Base-by-base conservation (phyloP, 169 alveolate genomes). In the Neospora caninum region DNA sequence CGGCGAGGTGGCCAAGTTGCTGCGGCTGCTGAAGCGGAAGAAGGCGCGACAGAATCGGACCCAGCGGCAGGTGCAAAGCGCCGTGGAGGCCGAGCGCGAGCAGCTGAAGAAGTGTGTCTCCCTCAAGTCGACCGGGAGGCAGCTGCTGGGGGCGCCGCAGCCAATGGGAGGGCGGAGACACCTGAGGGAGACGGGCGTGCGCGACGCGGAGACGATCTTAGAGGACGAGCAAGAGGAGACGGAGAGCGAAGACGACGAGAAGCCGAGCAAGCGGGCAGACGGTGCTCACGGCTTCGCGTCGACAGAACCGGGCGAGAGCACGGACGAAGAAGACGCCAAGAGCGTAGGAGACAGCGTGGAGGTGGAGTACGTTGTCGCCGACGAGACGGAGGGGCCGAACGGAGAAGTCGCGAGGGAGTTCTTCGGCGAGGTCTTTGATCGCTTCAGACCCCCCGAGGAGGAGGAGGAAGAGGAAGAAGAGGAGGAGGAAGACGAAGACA, bases 401-500 rank as follows among this genome's bases (percentile, higher is more conserved):
- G 91, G 39, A n/a, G 88, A 42, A 0, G 67, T 42, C 43, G 93
- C 93, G 43, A 53, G 38, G 58, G 49, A 89, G 86, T 78, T 64
- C n/a, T 88, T 89, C 86, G 29, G 34, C n/a, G 86, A 89, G 34
- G 88, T 89, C 67, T 89, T 89, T 29, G 86, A 89, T 20, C 31
- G 38, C 9, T 84, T 84, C 78, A 43, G 34, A 31, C 38, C 49
- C 34, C 49, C 31, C 0, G 91, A 84, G 43, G 67, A 42, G 10
- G 92, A 83, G 34, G 93, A 93, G n/a, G 95, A 93, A 34, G 95
- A 88, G 27, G 91, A 93, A 42, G 93, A 88, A 80, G 93, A 93
- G 69, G 93, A 41, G n/a, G 70, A 45, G 10, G 87, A 73, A n/a
- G 78, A 73, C 13, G 67, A 45, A 6, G 94, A 91, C 7, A 80